Percentiles rank a stretch among this genome's conserved stretches.
These are phyloP conservation scores for Fusarium luffae DNA, from an alignment of 2,329 filamentous ascomycete genomes.

Conservation along the genomic window DNA sequence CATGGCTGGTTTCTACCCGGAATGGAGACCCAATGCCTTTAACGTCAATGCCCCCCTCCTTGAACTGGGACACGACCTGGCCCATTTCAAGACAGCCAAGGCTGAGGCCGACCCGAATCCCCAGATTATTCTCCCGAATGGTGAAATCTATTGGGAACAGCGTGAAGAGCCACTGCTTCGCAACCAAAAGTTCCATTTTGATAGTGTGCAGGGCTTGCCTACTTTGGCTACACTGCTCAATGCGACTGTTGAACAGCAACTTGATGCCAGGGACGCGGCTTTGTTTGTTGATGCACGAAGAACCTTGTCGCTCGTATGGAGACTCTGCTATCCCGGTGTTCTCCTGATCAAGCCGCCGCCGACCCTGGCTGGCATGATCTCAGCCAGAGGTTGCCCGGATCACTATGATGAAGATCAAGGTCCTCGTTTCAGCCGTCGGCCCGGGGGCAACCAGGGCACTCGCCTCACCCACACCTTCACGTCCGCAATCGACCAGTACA, in stretches of 20 bases:
- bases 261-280: neutral
- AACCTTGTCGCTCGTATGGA: constrained; percentile 4
- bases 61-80: constrained; percentile 23
- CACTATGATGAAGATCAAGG: constrained; percentile 25
- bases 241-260: neutral
- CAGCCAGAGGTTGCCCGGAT: constrained; percentile 4
- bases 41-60: constrained; percentile 50
- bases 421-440: neutral
- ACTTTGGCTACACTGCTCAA: constrained; percentile 31
- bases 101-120: constrained; percentile 15
- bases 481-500: neutral
- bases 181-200: constrained; percentile 44
- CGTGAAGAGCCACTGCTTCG: constrained; percentile 32
- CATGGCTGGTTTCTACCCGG: constrained; percentile 42
- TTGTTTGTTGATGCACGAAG: constrained; percentile 40
- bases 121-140: constrained; percentile 12
- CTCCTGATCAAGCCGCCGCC: neutral
- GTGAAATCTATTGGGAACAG: constrained; percentile 7
- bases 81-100: constrained; percentile 36
- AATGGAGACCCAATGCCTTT: constrained; percentile 42
- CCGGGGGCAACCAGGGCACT: neutral
- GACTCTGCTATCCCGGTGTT: neutral
- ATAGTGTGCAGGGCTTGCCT: constrained; percentile 48
- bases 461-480: neutral
- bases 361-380: neutral